A percentile compares a stretch with the other conserved stretches of the same genome.
phyloP scores from a whole-genome alignment of 2,329 filamentous ascomycete species.

The Ophiostoma sp. region DNA sequence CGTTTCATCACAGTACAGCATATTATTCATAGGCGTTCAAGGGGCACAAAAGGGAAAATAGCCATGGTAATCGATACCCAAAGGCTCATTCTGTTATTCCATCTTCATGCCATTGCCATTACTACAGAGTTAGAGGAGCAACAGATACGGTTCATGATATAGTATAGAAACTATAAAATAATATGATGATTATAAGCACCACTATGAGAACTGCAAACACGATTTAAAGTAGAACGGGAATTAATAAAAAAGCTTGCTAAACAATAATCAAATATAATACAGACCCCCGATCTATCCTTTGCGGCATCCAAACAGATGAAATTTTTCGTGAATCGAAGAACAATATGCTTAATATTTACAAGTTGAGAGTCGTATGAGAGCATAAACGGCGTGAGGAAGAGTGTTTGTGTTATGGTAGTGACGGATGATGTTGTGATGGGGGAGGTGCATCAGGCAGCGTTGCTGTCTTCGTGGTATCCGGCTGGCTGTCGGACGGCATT shows the following conservation, averaged over 20 bases:
- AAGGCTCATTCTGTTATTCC: neutral
- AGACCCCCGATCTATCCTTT: neutral
- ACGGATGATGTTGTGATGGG: neutral
- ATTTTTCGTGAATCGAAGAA: neutral
- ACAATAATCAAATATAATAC: neutral
- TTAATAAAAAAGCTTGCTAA: too few species aligned
- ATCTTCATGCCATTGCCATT: neutral
- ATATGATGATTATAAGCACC: neutral
- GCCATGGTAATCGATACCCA: conserved; percentile 8
- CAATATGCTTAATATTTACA: neutral
- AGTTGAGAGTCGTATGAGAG: neutral
- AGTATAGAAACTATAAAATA: neutral
- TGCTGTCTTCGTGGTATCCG: neutral
- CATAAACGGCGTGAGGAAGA: neutral
- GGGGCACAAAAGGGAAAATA: neutral
- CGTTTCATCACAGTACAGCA: neutral
- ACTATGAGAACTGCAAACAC: too few species aligned
- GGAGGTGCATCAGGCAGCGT: neutral
- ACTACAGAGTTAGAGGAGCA: neutral
- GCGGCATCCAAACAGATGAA: neutral
- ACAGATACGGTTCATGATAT: neutral
- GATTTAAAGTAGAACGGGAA: too few species aligned
- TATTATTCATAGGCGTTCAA: neutral
- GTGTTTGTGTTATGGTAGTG: neutral
- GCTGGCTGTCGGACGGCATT: neutral